These are phyloP conservation scores for Russula sp. DNA, from an alignment of 768 basidiomycete genomes.

Conservation along the genomic window DNA sequence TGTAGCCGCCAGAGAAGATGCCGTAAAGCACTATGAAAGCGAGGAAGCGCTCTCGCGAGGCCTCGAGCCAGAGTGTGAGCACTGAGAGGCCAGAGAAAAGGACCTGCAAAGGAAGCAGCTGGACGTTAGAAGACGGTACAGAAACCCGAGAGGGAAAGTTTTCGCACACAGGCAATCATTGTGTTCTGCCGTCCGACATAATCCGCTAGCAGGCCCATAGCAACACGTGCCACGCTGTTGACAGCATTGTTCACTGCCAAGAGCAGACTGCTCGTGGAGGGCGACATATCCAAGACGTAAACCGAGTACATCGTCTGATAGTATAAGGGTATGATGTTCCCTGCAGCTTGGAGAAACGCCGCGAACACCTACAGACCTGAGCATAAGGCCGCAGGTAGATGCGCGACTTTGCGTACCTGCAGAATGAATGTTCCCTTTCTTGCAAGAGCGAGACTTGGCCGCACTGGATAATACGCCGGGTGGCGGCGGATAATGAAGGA, in stretches of 20 bases:
- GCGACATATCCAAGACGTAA: conserved; percentile 36
- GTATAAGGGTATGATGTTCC: conserved; percentile 41
- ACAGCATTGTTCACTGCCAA: conserved; percentile 40
- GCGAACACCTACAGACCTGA: conserved; percentile 32
- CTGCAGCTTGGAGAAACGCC: conserved; percentile 40
- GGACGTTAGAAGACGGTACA: not conserved
- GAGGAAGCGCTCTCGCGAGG: conserved; percentile 35
- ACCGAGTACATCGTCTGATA: conserved; percentile 40
- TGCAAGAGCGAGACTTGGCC: conserved; percentile 35
- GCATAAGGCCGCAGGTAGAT: not conserved
- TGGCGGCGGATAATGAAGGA: conserved; percentile 33
- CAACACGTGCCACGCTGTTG: conserved; percentile 38
- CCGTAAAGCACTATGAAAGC: conserved; percentile 40
- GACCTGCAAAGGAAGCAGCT: conserved; percentile 28
- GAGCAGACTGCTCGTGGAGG: conserved; percentile 34
- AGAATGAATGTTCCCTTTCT: conserved; percentile 39
- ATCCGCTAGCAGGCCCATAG: conserved; percentile 40
- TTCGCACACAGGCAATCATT: conserved; percentile 34
- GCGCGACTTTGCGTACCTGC: conserved; percentile 29
- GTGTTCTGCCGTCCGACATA: conserved; percentile 42
- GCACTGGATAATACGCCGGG: conserved; percentile 25
- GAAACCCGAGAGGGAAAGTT: not conserved
- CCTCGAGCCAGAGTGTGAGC: conserved; percentile 39
- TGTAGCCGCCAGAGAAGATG: conserved; percentile 41
- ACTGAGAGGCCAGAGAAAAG: conserved; percentile 37